A percentile compares a stretch with the other conserved stretches of the same genome.
These are phyloP conservation scores for Lasiosphaeriaceae sp. DNA, from an alignment of 495 filamentous ascomycete species.

Conservation along the genomic window DNA sequence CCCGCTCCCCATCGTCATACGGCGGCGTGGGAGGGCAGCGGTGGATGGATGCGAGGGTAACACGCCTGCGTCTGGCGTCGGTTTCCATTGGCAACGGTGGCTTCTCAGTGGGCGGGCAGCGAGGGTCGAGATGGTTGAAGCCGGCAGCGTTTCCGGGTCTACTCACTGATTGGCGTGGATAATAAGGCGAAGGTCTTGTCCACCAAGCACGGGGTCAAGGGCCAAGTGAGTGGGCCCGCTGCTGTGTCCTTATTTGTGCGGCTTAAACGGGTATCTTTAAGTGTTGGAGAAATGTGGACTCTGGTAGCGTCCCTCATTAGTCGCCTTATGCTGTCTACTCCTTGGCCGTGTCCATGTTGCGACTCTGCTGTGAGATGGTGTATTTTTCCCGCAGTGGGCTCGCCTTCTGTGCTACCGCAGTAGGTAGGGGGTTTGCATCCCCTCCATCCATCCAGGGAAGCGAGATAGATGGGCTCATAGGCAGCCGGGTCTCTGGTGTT, in stretches of 20 bases:
- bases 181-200: slow-evolving; percentile 12
- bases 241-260: slow-evolving; percentile 27
- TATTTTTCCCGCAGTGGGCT: too few species aligned
- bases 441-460: too few species aligned
- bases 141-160: slow-evolving; percentile 15
- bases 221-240: slow-evolving; percentile 19
- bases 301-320: slow-evolving; percentile 13
- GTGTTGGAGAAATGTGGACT: slow-evolving; percentile 22
- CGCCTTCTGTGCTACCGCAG: too few species aligned
- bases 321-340: neutral
- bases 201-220: slow-evolving; percentile 4
- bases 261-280: slow-evolving; percentile 24
- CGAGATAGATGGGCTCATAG: too few species aligned
- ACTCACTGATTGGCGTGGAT: slow-evolving; percentile 25
- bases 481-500: too few species aligned
- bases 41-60: slow-evolving; percentile 14
- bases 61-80: slow-evolving; percentile 10
- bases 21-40: slow-evolving; percentile 8
- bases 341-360: neutral
- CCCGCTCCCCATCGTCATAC: slow-evolving; percentile 14
- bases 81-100: slow-evolving; percentile 12
- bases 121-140: slow-evolving; percentile 17
- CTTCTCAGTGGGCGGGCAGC: slow-evolving; percentile 11
- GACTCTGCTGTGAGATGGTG: neutral
- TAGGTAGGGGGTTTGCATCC: too few species aligned